Percentiles rank a stretch among this genome's conserved stretches.
Conservation (phyloP, 2,329 filamentous ascomycete genomes). For the Colletotrichum sp. region DNA sequence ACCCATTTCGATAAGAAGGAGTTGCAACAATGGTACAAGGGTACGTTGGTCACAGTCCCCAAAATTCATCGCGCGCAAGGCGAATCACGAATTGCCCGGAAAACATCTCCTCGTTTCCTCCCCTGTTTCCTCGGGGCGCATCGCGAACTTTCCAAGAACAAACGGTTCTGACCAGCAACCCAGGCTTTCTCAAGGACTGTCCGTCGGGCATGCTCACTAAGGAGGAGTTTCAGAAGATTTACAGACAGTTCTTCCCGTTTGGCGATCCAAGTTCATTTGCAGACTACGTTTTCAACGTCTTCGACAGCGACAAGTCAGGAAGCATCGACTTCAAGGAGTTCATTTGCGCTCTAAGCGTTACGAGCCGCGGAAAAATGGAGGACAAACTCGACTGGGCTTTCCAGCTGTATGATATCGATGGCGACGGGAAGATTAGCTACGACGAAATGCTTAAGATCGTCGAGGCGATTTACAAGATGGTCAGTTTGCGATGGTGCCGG, state of each 20-base stretch:
- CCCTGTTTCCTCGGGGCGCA: background rate
- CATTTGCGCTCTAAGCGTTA: slow-evolving; percentile 97
- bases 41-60: slow-evolving; percentile 53
- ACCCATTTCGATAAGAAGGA: slow-evolving; percentile 99
- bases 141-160: background rate
- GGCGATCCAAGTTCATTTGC: slow-evolving; percentile 97
- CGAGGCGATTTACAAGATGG: slow-evolving; percentile 99
- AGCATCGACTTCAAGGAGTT: slow-evolving; percentile 99
- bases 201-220: slow-evolving; percentile 96
- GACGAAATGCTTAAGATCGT: slow-evolving; percentile 99
- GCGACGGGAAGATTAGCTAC: slow-evolving; percentile 98
- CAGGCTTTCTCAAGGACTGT: slow-evolving; percentile 98
- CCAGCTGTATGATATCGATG: slow-evolving; percentile 98
- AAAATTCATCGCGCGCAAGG: background rate
- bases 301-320: slow-evolving; percentile 95
- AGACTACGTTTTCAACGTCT: slow-evolving; percentile 99
- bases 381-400: slow-evolving; percentile 99
- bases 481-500: slow-evolving; percentile 45
- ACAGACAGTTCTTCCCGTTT: slow-evolving; percentile 99
- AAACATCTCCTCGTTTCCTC: background rate
- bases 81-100: background rate
- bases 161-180: background rate
- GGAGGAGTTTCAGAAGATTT: slow-evolving; percentile 99
- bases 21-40: slow-evolving; percentile 99
- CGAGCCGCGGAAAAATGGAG: slow-evolving; percentile 97